Evolutionary conservation across 352 stramenopile genomes (phyloP).

Genomic region (Globisporangium cylindrosporum): DNA sequence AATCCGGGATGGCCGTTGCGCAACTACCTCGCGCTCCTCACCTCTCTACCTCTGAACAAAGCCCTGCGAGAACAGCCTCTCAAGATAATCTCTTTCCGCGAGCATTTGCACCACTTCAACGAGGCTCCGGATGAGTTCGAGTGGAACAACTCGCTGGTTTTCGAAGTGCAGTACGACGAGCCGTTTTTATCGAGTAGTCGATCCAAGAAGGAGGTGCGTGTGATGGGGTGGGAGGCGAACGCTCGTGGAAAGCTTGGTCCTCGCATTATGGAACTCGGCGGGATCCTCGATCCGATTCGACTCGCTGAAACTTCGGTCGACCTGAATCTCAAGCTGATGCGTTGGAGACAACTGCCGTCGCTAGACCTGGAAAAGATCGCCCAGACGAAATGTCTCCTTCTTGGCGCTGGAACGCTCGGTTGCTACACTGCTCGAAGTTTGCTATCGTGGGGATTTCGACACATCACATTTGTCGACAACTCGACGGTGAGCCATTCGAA

Average conservation of each 20-base stretch:
- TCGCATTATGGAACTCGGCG: constrained; percentile 69
- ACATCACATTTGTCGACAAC: constrained; percentile 98
- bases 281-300: constrained; percentile 77
- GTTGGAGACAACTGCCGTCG: constrained; percentile 95
- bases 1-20: constrained; percentile 88
- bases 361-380: constrained; percentile 92
- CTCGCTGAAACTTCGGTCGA: constrained; percentile 96
- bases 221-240: constrained; percentile 79
- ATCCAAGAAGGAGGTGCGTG: constrained; percentile 29
- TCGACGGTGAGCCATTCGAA: constrained; percentile 98
- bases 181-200: constrained; percentile 30
- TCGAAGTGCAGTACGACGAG: constrained; percentile 42
- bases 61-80: constrained; percentile 30
- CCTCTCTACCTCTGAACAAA: constrained; percentile 32
- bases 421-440: constrained; percentile 95
- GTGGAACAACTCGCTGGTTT: constrained; percentile 58
- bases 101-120: constrained; percentile 58
- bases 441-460: constrained; percentile 95
- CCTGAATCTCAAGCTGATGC: constrained; percentile 99
- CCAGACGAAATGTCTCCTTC: constrained; percentile 92
- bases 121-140: constrained; percentile 38
- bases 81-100: constrained; percentile 67
- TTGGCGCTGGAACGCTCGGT: constrained; percentile 96
- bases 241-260: constrained; percentile 68
- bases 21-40: constrained; percentile 78